Percentiles rank a stretch among this genome's conserved stretches.
These are phyloP conservation scores for Tylopilus felleus DNA, from an alignment of 768 basidiomycete species.

Conservation along the genomic window DNA sequence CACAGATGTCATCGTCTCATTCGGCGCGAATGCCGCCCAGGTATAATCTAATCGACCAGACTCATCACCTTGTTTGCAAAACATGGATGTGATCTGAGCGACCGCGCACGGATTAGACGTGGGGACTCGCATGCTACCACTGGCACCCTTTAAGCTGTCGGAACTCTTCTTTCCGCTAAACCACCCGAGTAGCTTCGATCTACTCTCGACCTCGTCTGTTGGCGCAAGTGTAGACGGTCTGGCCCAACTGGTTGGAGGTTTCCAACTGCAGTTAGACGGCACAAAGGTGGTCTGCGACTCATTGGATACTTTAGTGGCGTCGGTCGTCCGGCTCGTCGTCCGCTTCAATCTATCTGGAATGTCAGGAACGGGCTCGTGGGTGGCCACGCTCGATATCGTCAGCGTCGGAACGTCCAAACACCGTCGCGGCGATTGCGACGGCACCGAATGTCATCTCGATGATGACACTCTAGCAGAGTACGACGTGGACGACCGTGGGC, in stretches of 20 bases:
- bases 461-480: not conserved
- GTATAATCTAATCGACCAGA: no score
- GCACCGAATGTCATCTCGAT: no score
- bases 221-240: slow-evolving; percentile 8
- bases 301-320: not conserved
- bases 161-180: not conserved
- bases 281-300: not conserved
- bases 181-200: not conserved
- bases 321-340: not conserved
- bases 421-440: not conserved
- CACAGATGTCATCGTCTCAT: no score
- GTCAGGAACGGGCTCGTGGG: not conserved
- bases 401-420: not conserved
- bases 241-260: slow-evolving; percentile 25
- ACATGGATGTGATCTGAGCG: no score
- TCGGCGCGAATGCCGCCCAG: no score
- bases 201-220: not conserved
- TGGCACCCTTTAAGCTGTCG: not conserved
- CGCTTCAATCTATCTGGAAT: not conserved
- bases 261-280: slow-evolving; percentile 10
- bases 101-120: not conserved
- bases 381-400: not conserved
- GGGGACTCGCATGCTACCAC: not conserved
- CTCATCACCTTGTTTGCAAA: no score
- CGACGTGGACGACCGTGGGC: not conserved